Percentiles rank a stretch among this genome's conserved stretches.
Conservation (phyloP, 257 asterid genomes). For the Rhazya stricta region DNA sequence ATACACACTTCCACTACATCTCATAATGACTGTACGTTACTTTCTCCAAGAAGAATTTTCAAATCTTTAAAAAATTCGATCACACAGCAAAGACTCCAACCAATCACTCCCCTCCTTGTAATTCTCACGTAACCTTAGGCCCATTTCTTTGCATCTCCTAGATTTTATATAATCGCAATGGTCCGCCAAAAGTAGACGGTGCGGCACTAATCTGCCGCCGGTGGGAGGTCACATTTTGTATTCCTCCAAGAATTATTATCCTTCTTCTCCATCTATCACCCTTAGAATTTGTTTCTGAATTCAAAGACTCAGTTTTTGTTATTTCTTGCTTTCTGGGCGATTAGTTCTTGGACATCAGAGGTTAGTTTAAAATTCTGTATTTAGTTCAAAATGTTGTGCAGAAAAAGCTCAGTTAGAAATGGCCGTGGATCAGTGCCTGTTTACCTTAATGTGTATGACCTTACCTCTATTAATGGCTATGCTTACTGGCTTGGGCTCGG, state of each 20-base stretch:
- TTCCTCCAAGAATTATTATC: not conserved
- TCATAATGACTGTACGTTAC: slow-evolving; percentile 56
- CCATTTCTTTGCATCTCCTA: not conserved
- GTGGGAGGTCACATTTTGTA: slow-evolving; percentile 2
- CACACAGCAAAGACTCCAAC: slow-evolving; percentile 61
- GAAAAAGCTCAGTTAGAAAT: slow-evolving; percentile 37
- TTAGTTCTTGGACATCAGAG: not conserved
- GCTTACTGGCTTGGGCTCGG: slow-evolving; percentile 94
- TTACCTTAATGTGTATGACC: slow-evolving; percentile 70
- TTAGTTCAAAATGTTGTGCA: slow-evolving; percentile 49
- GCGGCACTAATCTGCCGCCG: slow-evolving; percentile 27
- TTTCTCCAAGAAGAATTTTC: slow-evolving; percentile 38
- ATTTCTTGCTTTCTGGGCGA: not conserved
- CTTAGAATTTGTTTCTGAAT: slow-evolving; percentile 10
- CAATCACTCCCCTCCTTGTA: slow-evolving; percentile 25
- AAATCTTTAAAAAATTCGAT: slow-evolving; percentile 33
- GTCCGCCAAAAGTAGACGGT: slow-evolving; percentile 23
- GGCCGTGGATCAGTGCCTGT: slow-evolving; percentile 61
- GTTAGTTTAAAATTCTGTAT: not conserved
- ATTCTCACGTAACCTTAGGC: slow-evolving; percentile 9
- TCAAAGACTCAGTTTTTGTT: not conserved
- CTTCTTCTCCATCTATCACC: slow-evolving; percentile 4
- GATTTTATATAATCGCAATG: slow-evolving; percentile 3
- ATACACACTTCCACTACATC: slow-evolving; percentile 29
- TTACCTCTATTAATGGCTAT: slow-evolving; percentile 65